Conservation (phyloP, 805 yeast species). For the Kuraishia piskuri region DNA sequence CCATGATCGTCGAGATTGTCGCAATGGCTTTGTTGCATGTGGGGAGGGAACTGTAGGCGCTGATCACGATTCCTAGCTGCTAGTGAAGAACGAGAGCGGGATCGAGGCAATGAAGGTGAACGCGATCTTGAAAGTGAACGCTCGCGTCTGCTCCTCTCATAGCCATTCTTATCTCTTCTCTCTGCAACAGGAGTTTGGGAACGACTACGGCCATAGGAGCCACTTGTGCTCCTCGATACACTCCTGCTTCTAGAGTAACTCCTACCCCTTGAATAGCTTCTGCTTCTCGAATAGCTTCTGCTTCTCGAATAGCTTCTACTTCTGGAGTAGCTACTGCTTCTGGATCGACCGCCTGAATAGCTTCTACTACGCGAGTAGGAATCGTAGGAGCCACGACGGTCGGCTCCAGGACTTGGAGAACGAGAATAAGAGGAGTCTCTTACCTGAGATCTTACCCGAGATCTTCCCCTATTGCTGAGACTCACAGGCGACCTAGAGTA, state of each 20-base stretch:
- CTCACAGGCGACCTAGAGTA: constrained; percentile 9
- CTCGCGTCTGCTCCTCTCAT: background rate
- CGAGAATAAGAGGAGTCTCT: background rate
- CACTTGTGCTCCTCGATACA: background rate
- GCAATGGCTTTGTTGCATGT: background rate
- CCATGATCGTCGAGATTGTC: background rate
- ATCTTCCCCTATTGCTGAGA: background rate
- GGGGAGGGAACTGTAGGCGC: background rate
- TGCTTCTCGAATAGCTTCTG: too few species aligned
- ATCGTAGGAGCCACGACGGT: background rate
- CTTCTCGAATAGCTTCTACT: background rate
- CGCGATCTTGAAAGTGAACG: background rate
- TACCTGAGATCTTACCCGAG: background rate
- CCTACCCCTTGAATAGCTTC: background rate
- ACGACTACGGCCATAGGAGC: background rate
- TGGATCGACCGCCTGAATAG: background rate
- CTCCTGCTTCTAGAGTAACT: background rate
- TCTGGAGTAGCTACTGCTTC: background rate
- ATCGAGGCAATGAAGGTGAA: background rate
- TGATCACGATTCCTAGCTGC: background rate
- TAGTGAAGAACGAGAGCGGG: background rate
- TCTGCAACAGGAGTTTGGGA: background rate
- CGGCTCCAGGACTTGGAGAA: background rate
- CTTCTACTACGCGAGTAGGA: background rate
- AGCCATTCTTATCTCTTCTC: background rate